Base-by-base conservation (phyloP, 768 basidiomycete species). In the Psilocybe cubensis region DNA sequence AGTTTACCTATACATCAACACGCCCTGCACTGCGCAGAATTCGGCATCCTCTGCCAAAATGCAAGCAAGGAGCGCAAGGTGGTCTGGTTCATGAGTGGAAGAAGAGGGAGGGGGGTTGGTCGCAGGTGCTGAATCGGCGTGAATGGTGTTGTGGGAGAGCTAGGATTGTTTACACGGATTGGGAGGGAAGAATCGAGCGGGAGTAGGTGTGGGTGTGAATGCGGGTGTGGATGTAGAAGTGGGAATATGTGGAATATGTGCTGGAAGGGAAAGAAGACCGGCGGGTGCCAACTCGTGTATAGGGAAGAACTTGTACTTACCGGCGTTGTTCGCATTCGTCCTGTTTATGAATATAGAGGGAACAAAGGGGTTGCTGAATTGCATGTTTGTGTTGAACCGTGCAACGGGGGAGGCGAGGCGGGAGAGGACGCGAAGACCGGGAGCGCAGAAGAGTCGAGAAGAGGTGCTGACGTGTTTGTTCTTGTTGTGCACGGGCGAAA, bases 401-500 rank as follows among this genome's bases (percentile, higher is more conserved):
- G 47, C 46, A 27, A 63, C 29, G 8, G 56, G 62, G 17, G 59
- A 57, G n/a, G 56, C 42, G 4, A 60, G 25, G 75, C 79, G 1
- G 0, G 64, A 52, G 75, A 78, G 1, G 64, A 51, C 4, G 74
- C 55, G 58, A 82, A 74, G 70, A 78, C 79, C 0, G 82, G 73
- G 1, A 78, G 53, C 0, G 74, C 67, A 0, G 83, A 81, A 12
- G 84, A 62, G 0, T 79, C 66, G 42, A 84, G 43, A 27, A 10
- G 55, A 18, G 14, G 20, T 45, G 24, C 46, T 46, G 33, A n/a
- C 24, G 29, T 52, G 14, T 68, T 80, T 79, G 59, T 77, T 74
- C 70, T 80, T 81, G 69, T 81, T 82, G 66, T 83, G 81, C 3
- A 83, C 81, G 1, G 82, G 10, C 78, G 71, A 74, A 83, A 83